Percentiles rank a stretch among this genome's conserved stretches.
Conservation (phyloP, 345 rosid species). For the Diplotaxis tenuifolia region DNA sequence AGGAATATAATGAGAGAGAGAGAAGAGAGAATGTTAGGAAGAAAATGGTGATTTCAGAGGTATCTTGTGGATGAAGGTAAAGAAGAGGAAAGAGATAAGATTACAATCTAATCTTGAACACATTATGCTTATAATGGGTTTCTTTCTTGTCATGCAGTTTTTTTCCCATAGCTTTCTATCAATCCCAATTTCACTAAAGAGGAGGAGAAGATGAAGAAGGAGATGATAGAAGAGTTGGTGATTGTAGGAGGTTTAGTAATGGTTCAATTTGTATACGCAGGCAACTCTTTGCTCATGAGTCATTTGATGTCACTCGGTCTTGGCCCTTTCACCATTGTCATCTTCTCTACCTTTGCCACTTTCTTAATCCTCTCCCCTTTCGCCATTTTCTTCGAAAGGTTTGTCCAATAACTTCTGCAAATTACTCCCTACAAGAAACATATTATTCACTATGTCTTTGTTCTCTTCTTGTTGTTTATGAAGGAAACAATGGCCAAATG, state of each 20-base stretch:
- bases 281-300: conserved; percentile 57
- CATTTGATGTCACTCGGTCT: conserved; percentile 85
- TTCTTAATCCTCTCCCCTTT: conserved; percentile 68
- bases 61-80: conserved; percentile 28
- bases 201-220: conserved; percentile 34
- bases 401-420: neutral
- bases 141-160: conserved; percentile 21
- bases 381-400: conserved; percentile 80
- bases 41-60: conserved; percentile 18
- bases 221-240: conserved; percentile 51
- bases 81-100: neutral
- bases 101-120: neutral
- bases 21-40: neutral
- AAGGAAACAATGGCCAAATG: conserved; percentile 80
- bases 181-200: neutral
- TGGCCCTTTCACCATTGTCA: conserved; percentile 59
- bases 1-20: conserved; percentile 22
- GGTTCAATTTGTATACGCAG: conserved; percentile 70
- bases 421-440: neutral
- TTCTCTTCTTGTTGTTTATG: conserved; percentile 12
- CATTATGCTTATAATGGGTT: neutral
- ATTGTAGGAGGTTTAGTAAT: conserved; percentile 62
- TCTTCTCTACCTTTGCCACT: conserved; percentile 62
- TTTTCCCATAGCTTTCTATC: neutral
- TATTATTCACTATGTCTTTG: neutral